Base-by-base conservation (phyloP, 257 asterid species). In the Vinca minor region DNA sequence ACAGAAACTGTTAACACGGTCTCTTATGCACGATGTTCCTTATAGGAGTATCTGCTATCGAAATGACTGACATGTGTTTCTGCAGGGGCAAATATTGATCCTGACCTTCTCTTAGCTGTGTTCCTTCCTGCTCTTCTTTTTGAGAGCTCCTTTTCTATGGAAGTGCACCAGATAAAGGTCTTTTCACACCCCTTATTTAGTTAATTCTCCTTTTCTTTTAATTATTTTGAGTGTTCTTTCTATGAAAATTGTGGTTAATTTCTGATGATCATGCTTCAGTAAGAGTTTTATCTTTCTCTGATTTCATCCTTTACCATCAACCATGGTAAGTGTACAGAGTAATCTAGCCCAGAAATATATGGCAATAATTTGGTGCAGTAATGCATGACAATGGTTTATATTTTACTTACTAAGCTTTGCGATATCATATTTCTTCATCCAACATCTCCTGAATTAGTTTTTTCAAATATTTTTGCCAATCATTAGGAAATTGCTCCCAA, bases 41-140 rank as follows among this genome's bases (percentile, higher is more conserved):
- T 69, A 18, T 62, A 10, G 36, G 58, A 21, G n/a, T 61, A 45
- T 68, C 34, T 71, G 32, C 48, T 73, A 45, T 64, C 41, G 1
- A 34, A 63, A 63, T 67, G 67, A 64, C 32, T 46, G 35, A 48
- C 23, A 9, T 65, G 49, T 72, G 67, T 60, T 55, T 65, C 36
- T 73, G 31, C 68, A 92, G 98, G 98, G 98, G 84, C 88, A 74
- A 67, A 73, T 75, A 92, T 92, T 68, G 82, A 92, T 80, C 98
- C 98, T n/a, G 85, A 92, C 72, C 96, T 92, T 78, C 89, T 92
- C 58, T 76, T 92, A 87, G 96, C 95, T 36, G 94, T 92, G 65
- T 92, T 92, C 82, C 98, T 92, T 73, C 98, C 98, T 28, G 96
- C 98, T 13, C 97, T 92, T 73, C 98, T 92, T 69, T 92, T 89